Evolutionary conservation across 2,329 filamentous ascomycete species (phyloP), one percentile per base, ranked within the genome.

Genomic region (Fonsecaea nubica): DNA sequence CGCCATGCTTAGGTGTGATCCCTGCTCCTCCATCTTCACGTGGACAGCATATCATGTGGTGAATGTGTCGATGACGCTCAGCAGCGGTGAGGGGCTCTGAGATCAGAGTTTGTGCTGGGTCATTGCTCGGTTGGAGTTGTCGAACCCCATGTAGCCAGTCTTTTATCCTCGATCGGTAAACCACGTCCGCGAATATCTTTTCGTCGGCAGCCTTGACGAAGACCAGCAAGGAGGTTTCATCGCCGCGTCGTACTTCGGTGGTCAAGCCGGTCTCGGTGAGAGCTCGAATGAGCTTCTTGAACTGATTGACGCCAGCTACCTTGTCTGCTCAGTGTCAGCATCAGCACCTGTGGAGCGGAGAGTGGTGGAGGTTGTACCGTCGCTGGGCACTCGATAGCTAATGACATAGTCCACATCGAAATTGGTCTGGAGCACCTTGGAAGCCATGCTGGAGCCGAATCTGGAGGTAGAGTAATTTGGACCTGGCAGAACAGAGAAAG

Each of bases 91-190:
- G 85, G 1, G 93, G 91, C 72, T 96, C 90, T 15, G 86, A 81
- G 65, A 89, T 82, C 60, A 96, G 86, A 13, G 89, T 86, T 66
- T 87, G 83, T 56, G 85, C 81, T 18, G 92, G 87, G 71, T 96
- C 89, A 75, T 88, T 89, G 63, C 88, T 86, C 0, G 94, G 94
- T 40, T 92, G 89, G 21, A 87, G 86, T 58, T 91, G 86, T 69
- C 92, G 89, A 62, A 97, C 90, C 60, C 93, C 93, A 76, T 95
- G 90, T 38, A 98, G 87, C 92, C 93, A 99, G 80, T 98, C 95
- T 76, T 93, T 91, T 18, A 97, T 89, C 70, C 95, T 91, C 63
- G 91, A 92, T 71, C 92, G 88, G 78, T 97, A 96, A 58, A 97
- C 86, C 74, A 96, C 92, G 70, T 89, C 88, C 66, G 86, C 87